Percentiles rank a stretch among this genome's conserved stretches.
Evolutionary conservation across 768 basidiomycete genomes (phyloP).

Genomic region (Asterophora parasitica): DNA sequence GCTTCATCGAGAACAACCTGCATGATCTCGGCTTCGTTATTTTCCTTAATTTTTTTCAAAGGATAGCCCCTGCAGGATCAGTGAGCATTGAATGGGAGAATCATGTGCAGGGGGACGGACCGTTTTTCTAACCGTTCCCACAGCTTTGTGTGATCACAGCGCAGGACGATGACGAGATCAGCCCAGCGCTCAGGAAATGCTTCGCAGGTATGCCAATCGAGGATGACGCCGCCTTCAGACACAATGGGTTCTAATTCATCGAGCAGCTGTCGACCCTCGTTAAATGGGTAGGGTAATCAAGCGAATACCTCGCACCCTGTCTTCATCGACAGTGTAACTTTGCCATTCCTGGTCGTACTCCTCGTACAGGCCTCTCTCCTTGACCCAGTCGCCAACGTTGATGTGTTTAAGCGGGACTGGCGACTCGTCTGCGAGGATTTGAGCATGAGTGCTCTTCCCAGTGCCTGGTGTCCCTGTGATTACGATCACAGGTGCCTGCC

Average conservation of each 20-base stretch:
- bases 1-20: slow-evolving; percentile 87
- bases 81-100: slow-evolving; percentile 2
- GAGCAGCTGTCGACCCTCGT: slow-evolving; percentile 51
- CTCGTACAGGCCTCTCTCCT: slow-evolving; percentile 74
- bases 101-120: slow-evolving; percentile 35
- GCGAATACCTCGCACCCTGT: slow-evolving; percentile 59
- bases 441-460: slow-evolving; percentile 91
- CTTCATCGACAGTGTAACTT: slow-evolving; percentile 90
- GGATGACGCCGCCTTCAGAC: slow-evolving; percentile 69
- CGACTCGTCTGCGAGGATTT: slow-evolving; percentile 72
- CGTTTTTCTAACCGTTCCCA: slow-evolving; percentile 91
- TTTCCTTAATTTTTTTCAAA: slow-evolving; percentile 94
- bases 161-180: slow-evolving; percentile 89
- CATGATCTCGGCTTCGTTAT: slow-evolving; percentile 99
- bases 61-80: slow-evolving; percentile 62
- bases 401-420: slow-evolving; percentile 70
- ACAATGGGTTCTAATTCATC: slow-evolving; percentile 81
- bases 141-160: slow-evolving; percentile 80
- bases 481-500: slow-evolving; percentile 58
- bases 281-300: not conserved
- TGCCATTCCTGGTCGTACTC: slow-evolving; percentile 95
- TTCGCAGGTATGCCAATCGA: slow-evolving; percentile 95
- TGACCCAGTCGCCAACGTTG: slow-evolving; percentile 89
- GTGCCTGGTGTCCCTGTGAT: slow-evolving; percentile 94
- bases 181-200: slow-evolving; percentile 95